Percentiles rank a stretch among this genome's conserved stretches.
Evolutionary conservation across 192 early-diverging fungal species (phyloP).

Genomic region (Coemansia sp.): DNA sequence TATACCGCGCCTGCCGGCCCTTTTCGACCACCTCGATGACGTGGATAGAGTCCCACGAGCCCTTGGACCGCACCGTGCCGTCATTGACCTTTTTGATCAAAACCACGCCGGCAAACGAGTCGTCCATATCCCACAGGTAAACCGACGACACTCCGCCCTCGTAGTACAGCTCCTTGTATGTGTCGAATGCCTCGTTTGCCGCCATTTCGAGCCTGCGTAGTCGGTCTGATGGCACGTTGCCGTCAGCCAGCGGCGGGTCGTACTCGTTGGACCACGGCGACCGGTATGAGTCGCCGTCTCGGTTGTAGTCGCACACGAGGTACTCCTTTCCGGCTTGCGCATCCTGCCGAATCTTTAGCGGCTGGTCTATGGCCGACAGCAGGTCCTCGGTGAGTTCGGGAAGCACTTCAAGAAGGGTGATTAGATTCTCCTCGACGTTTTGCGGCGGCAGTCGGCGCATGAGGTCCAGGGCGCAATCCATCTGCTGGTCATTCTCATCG

Average conservation of each 20-base stretch:
- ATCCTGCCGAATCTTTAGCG: constrained; percentile 76
- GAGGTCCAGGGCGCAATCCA: constrained; percentile 94
- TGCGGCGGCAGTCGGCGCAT: constrained; percentile 96
- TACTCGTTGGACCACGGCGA: constrained; percentile 98
- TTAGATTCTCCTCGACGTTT: constrained; percentile 83
- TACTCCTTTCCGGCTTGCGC: constrained; percentile 74
- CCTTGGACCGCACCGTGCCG: constrained; percentile 70
- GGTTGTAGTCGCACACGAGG: constrained; percentile 92
- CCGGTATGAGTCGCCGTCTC: constrained; percentile 91
- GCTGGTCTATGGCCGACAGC: constrained; percentile 89
- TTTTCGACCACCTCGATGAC: constrained; percentile 89
- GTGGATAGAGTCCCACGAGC: constrained; percentile 98
- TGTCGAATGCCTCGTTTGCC: constrained; percentile 95
- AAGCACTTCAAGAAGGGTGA: constrained; percentile 74
- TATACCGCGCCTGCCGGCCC: constrained; percentile 86
- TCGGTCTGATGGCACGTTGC: constrained; percentile 69
- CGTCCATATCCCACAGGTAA: constrained; percentile 89
- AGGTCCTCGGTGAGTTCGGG: constrained; percentile 90
- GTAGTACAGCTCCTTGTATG: constrained; percentile 88
- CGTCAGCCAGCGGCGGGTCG: constrained; percentile 81
- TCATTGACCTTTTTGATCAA: constrained; percentile 94
- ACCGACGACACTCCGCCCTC: constrained; percentile 97
- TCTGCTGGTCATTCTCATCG: constrained; percentile 57
- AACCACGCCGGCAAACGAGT: constrained; percentile 89
- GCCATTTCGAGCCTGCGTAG: constrained; percentile 86